Base-by-base conservation (phyloP, 257 asterid genomes). In the Petunia axillaris region DNA sequence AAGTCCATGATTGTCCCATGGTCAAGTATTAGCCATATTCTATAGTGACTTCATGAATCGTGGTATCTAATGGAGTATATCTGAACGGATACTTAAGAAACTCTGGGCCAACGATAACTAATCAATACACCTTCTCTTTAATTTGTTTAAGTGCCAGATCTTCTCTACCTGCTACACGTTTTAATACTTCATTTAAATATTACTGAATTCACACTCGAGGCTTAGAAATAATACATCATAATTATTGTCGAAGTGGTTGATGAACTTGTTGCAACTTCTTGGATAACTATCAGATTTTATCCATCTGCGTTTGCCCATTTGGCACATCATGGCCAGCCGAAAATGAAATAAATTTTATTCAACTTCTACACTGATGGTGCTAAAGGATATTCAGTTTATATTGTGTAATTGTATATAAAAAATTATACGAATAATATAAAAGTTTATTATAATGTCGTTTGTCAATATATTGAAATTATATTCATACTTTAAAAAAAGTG, bases 111-210 rank as follows among this genome's bases (percentile, higher is more conserved):
- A 6, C 73, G 3, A 64, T 40, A 5, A 14, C 6, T 6, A 66
- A 38, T 39, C 3, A 66, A 44, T 43, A 25, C 15, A 41, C 5
- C 9, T 8, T 44, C 37, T 43, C 54, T 9, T n/a, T n/a, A n/a
- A 1, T 7, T 3, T 66, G 3, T 1, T n/a, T 2, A 68, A 70
- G 40, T 16, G 41, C 1, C 8, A 37, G 44, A 10, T 11, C 44
- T 64, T 37, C 38, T 38, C 16, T 46, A 64, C 70, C 70, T 64
- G 70, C 70, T 64, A 13, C 70, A 37, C 70, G 70, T 64, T 64
- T 64, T 37, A 37, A 4, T 38, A 10, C 16, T 3, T 63, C 10
- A 64, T 37, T 38, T 7, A 44, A 41, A 68, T 16, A n/a, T 15
- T 15, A 41, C 15, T 14, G 4, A 2, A 68, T 3, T 9, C 3